Percentiles rank a stretch among this genome's conserved stretches.
Conservation (phyloP, 257 asterid genomes). For the Solanum chilense region DNA sequence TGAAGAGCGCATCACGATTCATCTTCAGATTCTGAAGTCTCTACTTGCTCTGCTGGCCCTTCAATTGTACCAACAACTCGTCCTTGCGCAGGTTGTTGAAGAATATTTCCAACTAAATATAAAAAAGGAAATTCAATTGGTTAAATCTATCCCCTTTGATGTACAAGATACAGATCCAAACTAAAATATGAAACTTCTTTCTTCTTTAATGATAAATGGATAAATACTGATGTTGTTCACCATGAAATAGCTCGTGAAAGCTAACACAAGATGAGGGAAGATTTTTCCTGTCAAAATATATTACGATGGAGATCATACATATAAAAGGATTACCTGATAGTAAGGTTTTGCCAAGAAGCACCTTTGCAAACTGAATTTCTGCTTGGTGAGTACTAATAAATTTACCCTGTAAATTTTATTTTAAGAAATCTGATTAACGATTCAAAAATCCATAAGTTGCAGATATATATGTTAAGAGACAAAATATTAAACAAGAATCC, state of each 20-base stretch:
- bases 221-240: not conserved
- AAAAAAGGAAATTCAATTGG: not conserved
- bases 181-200: not conserved
- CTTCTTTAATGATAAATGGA: not conserved
- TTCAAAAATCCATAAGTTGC: not conserved
- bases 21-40: conserved; percentile 45
- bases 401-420: conserved; percentile 37
- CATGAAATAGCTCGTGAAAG: not conserved
- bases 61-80: conserved; percentile 29
- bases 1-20: not conserved
- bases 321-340: conserved; percentile 30
- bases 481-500: not conserved
- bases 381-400: conserved; percentile 48
- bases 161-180: not conserved
- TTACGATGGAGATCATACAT: not conserved
- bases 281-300: not conserved
- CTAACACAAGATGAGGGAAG: not conserved
- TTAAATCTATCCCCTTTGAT: not conserved
- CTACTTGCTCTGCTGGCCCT: conserved; percentile 24
- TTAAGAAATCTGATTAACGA: not conserved
- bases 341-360: conserved; percentile 30
- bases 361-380: conserved; percentile 48
- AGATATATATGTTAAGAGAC: not conserved
- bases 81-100: conserved; percentile 36
- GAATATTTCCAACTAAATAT: conserved; percentile 24